A percentile compares a stretch with the other conserved stretches of the same genome.
phyloP scores from a whole-genome alignment of 2,329 filamentous ascomycete genomes.

The Xylaria sp. region DNA sequence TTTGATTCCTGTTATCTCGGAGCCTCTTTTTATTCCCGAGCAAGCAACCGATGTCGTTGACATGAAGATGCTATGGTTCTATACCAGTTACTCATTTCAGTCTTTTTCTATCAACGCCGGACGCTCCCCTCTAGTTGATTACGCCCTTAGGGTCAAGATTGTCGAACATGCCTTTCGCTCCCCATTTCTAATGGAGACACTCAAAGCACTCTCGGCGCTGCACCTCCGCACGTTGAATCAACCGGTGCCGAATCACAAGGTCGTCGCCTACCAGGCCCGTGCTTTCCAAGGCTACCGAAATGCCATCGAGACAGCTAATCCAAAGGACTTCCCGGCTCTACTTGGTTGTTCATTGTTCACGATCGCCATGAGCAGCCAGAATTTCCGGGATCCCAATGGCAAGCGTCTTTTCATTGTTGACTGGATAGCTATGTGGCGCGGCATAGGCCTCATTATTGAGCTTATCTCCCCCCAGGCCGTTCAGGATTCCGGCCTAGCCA shows the following conservation, averaged over 20 bases:
- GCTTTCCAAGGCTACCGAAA: slow-evolving; percentile 63
- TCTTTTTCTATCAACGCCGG: slow-evolving; percentile 59
- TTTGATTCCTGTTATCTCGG: slow-evolving; percentile 43
- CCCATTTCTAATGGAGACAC: slow-evolving; percentile 66
- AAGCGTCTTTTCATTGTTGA: slow-evolving; percentile 63
- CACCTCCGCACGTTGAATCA: slow-evolving; percentile 59
- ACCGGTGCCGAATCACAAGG: slow-evolving; percentile 54
- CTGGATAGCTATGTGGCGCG: slow-evolving; percentile 67
- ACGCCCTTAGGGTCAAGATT: slow-evolving; percentile 59
- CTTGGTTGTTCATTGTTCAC: slow-evolving; percentile 64
- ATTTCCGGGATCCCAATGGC: slow-evolving; percentile 60
- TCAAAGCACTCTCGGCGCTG: slow-evolving; percentile 64
- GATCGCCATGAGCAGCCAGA: slow-evolving; percentile 61
- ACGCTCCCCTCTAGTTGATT: slow-evolving; percentile 52
- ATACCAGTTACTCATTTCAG: slow-evolving; percentile 58
- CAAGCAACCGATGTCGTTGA: slow-evolving; percentile 54
- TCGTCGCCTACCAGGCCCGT: slow-evolving; percentile 59
- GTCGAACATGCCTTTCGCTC: slow-evolving; percentile 62
- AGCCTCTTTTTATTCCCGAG: slow-evolving; percentile 53
- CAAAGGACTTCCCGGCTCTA: slow-evolving; percentile 61
- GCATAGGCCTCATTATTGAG: slow-evolving; percentile 62
- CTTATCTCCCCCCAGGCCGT: slow-evolving; percentile 50
- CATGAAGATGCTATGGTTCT: slow-evolving; percentile 68
- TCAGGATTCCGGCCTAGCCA: slow-evolving; percentile 57
- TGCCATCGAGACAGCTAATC: slow-evolving; percentile 61